Conservation (phyloP, 441 rosid species). For the Aquilaria agallochum region DNA sequence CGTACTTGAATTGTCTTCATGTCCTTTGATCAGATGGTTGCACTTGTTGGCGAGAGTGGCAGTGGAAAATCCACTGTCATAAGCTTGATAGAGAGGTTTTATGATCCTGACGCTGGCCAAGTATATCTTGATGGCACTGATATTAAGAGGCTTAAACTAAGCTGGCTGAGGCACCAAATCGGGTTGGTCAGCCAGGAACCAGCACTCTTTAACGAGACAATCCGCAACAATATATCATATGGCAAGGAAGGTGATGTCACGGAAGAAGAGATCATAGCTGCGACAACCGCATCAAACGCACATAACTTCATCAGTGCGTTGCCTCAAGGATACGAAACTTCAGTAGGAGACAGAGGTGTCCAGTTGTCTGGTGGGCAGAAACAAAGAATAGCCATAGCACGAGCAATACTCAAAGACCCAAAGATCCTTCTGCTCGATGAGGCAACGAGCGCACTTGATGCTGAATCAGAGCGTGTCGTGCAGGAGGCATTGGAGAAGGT, state of each 20-base stretch:
- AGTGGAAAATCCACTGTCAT: slow-evolving; percentile 14
- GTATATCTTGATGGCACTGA: slow-evolving; percentile 12
- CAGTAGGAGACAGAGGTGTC: slow-evolving; percentile 15
- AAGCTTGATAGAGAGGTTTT: slow-evolving; percentile 16
- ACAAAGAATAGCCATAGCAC: slow-evolving; percentile 22
- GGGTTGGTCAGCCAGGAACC: slow-evolving; percentile 19
- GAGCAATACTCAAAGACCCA: slow-evolving; percentile 15
- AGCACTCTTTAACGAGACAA: slow-evolving; percentile 15
- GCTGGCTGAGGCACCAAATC: slow-evolving; percentile 9
- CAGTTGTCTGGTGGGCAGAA: slow-evolving; percentile 23
- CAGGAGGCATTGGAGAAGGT: slow-evolving; percentile 19
- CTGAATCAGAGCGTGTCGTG: slow-evolving; percentile 20
- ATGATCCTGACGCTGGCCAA: slow-evolving; percentile 8
- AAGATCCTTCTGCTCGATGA: slow-evolving; percentile 20
- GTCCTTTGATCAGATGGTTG: neutral
- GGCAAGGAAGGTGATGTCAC: slow-evolving; percentile 6
- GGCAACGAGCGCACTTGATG: slow-evolving; percentile 18
- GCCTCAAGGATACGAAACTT: slow-evolving; percentile 13
- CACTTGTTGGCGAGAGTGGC: slow-evolving; percentile 18
- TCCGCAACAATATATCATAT: slow-evolving; percentile 14
- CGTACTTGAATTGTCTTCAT: too few relatives aligned
- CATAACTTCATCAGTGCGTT: slow-evolving; percentile 15
- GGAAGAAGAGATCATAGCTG: slow-evolving; percentile 12
- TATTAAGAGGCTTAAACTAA: slow-evolving; percentile 8
- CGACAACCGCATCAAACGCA: slow-evolving; percentile 10